Conservation (phyloP, 164 flowering plant genomes). For the Umbellularia californica region DNA sequence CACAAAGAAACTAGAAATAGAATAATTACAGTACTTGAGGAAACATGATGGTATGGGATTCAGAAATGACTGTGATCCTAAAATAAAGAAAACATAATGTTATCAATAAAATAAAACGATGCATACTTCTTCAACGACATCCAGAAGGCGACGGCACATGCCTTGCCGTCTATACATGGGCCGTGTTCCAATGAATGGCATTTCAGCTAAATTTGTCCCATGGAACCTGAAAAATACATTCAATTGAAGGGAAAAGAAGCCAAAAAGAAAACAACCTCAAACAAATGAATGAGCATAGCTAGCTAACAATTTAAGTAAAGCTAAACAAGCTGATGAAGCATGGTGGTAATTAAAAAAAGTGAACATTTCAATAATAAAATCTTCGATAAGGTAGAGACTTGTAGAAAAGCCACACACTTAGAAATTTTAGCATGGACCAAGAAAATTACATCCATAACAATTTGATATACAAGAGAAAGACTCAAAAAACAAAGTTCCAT, state of each 20-base stretch:
- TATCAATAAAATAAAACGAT: not conserved
- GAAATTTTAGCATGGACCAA: not conserved
- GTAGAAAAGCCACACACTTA: too few relatives aligned
- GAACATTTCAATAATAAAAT: not conserved
- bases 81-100: not conserved
- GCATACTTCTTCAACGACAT: slow-evolving; percentile 56
- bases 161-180: slow-evolving; percentile 63
- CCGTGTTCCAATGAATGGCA: slow-evolving; percentile 84
- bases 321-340: not conserved
- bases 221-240: slow-evolving; percentile 38
- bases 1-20: not conserved
- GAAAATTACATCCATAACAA: not conserved
- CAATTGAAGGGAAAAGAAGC: not conserved
- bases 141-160: slow-evolving; percentile 74
- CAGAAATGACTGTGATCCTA: not conserved
- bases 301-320: not conserved
- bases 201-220: slow-evolving; percentile 63
- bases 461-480: not conserved
- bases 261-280: not conserved
- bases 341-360: not conserved
- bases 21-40: not conserved
- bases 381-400: not conserved
- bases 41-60: not conserved
- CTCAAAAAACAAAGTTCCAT: not conserved
- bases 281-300: not conserved